Conservation (phyloP, 177 flowering plant species). For the Vitis hybrid region DNA sequence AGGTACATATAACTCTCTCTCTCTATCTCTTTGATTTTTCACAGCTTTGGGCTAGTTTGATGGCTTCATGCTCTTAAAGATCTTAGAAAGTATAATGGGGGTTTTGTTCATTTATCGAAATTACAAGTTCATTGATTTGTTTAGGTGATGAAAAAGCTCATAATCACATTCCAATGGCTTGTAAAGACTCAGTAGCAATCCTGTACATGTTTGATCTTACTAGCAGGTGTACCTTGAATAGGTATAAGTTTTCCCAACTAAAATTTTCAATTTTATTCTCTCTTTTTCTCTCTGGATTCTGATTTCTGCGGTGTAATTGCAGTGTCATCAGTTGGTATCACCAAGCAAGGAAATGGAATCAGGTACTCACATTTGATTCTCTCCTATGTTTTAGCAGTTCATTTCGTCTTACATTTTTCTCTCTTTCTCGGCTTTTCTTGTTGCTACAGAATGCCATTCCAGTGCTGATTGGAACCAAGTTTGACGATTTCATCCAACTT, state of each 20-base stretch:
- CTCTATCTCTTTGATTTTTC: not conserved
- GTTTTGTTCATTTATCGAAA: not conserved
- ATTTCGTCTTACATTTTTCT: not conserved
- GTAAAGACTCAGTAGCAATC: conserved; percentile 60
- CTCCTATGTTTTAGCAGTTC: not conserved
- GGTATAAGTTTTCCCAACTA: conserved; percentile 20
- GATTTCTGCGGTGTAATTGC: conserved; percentile 15
- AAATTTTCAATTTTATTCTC: no score
- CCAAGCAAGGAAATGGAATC: conserved; percentile 47
- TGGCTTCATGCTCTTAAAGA: no score
- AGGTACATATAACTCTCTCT: conserved; percentile 22
- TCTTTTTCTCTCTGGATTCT: not conserved
- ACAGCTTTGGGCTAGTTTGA: not conserved
- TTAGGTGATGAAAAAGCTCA: conserved; percentile 32
- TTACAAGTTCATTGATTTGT: not conserved
- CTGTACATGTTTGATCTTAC: conserved; percentile 70
- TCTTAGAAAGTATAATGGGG: no score
- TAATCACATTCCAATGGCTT: conserved; percentile 43
- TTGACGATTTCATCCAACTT: conserved; percentile 52
- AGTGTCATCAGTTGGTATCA: conserved; percentile 48
- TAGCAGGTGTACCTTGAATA: conserved; percentile 55
- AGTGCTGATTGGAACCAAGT: conserved; percentile 47
- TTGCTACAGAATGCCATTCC: conserved; percentile 43
- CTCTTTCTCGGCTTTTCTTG: not conserved
- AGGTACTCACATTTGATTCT: conserved; percentile 23